These are phyloP conservation scores for Boletales sp. DNA, from an alignment of 768 basidiomycete genomes.

Conservation along the genomic window DNA sequence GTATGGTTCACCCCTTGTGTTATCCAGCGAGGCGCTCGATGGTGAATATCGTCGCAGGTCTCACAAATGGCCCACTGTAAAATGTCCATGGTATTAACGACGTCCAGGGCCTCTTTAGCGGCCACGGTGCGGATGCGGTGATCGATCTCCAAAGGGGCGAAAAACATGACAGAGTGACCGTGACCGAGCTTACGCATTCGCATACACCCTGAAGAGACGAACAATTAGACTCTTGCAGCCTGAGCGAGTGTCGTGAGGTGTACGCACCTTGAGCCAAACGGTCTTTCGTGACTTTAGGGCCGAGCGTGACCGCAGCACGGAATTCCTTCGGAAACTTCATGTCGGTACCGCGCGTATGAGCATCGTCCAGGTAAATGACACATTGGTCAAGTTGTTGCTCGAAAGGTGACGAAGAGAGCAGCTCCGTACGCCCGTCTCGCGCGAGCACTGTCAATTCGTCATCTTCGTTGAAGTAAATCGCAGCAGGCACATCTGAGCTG, in stretches of 20 bases:
- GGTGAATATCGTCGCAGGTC: constrained; percentile 42
- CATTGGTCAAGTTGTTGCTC: constrained; percentile 33
- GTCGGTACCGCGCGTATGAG: constrained; percentile 39
- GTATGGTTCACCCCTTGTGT: constrained; percentile 32
- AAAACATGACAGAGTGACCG: constrained; percentile 47
- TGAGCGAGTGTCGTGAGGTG: neutral
- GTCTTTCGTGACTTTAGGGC: constrained; percentile 37
- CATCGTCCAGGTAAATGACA: constrained; percentile 38
- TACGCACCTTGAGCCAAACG: constrained; percentile 33
- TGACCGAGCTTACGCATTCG: constrained; percentile 48
- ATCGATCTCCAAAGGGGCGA: constrained; percentile 42
- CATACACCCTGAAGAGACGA: constrained; percentile 43
- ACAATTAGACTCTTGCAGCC: neutral
- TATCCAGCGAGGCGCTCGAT: constrained; percentile 39
- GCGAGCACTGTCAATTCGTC: constrained; percentile 34
- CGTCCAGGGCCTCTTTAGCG: constrained; percentile 2
- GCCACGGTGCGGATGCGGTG: constrained; percentile 30
- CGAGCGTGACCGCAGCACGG: constrained; percentile 37
- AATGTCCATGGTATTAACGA: constrained; percentile 29
- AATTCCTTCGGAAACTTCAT: constrained; percentile 32
- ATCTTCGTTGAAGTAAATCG: constrained; percentile 31
- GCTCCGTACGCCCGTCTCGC: constrained; percentile 27
- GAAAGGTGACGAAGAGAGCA: constrained; percentile 32
- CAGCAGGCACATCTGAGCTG: constrained; percentile 17
- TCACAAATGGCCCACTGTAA: constrained; percentile 43